Base-by-base conservation (phyloP, 2,329 filamentous ascomycete species). In the Ceratocystis eucalypticola region DNA sequence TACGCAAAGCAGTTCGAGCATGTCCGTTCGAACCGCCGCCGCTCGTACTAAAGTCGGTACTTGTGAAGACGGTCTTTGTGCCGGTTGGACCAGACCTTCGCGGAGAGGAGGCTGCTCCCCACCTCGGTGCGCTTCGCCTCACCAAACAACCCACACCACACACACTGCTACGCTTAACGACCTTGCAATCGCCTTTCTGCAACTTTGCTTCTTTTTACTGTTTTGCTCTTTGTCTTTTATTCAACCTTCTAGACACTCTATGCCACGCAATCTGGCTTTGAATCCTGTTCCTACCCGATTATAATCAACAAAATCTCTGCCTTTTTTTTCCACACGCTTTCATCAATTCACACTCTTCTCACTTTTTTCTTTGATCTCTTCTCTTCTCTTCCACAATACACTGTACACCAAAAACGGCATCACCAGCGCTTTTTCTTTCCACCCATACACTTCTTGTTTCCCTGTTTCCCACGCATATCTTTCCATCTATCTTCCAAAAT, bases 1-100 rank as follows among this genome's bases (percentile, higher is more conserved):
- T 96, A 96, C 76, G 89, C 89, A 70, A 89, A 88, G 73, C 91
- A 88, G 1, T 96, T 96, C 74, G 92, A 96, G 76, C 88, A 91
- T 70, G 86, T 88, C 67, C 83, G 89, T 69, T 74, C 79, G 65
- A 81, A 83, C 71, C 80, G 82, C 70, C 77, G 82, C 72, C 76
- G 85, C 77, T 81, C 82, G 37, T 79, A 80, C 73, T 84, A 80
- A 73, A 69, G 65, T 53, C 22, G 68, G 71, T 70, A 70, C 37
- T 50, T n/a, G 22, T n/a, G 5, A 15, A 48, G 4, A 64, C 41
- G 37, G 15, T 37, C 48, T 44, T 5, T 22, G 46, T 37, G 4
- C 59, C 22, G 20, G 20, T 61, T 65, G 65, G 53, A n/a, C 46
- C 22, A 64, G 30, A 15, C 30, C 17, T 41, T 22, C 37, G 17